phyloP scores from a whole-genome alignment of 2,329 filamentous ascomycete species.

The Aspergillus pseudoviridinutans region DNA sequence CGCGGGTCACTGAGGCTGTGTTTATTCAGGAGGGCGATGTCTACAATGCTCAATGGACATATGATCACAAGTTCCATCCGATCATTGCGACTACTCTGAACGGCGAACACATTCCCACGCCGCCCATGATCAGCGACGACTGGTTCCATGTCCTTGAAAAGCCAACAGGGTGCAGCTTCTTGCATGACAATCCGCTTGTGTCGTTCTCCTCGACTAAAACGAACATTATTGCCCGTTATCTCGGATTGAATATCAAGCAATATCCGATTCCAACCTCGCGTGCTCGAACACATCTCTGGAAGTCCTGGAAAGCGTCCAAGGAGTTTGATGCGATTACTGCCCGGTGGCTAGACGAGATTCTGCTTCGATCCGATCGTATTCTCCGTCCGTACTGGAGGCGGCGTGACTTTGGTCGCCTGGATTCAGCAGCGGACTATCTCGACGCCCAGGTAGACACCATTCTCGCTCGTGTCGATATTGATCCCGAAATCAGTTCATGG shows the following conservation, averaged over 20 bases:
- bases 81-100: slow-evolving; percentile 49
- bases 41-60: slow-evolving; percentile 49
- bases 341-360: slow-evolving; percentile 49
- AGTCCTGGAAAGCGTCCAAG: slow-evolving; percentile 45
- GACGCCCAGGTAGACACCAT: slow-evolving; percentile 46
- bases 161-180: slow-evolving; percentile 41
- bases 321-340: slow-evolving; percentile 48
- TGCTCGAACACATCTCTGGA: slow-evolving; percentile 48
- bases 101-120: slow-evolving; percentile 48
- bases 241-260: slow-evolving; percentile 32
- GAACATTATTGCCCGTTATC: slow-evolving; percentile 26
- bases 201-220: slow-evolving; percentile 44
- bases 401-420: slow-evolving; percentile 43
- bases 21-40: slow-evolving; percentile 52
- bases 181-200: slow-evolving; percentile 47
- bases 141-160: slow-evolving; percentile 42
- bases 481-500: slow-evolving; percentile 51
- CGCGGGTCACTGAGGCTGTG: slow-evolving; percentile 53
- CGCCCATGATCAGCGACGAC: slow-evolving; percentile 51
- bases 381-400: slow-evolving; percentile 45
- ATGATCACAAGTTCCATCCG: slow-evolving; percentile 49
- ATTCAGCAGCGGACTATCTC: slow-evolving; percentile 42
- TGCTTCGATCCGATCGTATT: slow-evolving; percentile 45
- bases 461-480: slow-evolving; percentile 50
- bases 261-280: slow-evolving; percentile 45